These are phyloP conservation scores for Triadica sebifera DNA, from an alignment of 345 rosid genomes.

Conservation along the genomic window DNA sequence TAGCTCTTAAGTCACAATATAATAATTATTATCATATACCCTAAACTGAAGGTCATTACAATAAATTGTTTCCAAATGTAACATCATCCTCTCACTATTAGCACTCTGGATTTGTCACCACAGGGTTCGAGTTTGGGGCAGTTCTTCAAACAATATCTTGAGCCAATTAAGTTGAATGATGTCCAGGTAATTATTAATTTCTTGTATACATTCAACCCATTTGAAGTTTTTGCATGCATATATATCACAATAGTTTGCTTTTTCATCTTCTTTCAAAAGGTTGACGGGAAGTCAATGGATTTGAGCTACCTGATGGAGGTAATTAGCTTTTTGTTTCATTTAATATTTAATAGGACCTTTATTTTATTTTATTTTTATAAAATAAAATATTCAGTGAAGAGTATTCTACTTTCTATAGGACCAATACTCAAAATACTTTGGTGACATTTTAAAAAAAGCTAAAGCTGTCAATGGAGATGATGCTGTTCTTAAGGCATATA, in stretches of 20 bases:
- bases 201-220: neutral
- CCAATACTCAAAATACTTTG: constrained; percentile 57
- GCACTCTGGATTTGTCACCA: constrained; percentile 1
- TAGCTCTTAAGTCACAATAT: neutral
- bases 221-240: constrained; percentile 13
- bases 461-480: constrained; percentile 62
- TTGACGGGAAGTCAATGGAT: constrained; percentile 85
- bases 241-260: constrained; percentile 13
- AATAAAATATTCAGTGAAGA: constrained; percentile 4
- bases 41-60: neutral
- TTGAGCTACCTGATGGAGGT: constrained; percentile 91
- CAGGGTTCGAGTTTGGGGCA: constrained; percentile 99
- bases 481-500: constrained; percentile 61
- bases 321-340: constrained; percentile 16
- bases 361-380: neutral
- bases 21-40: neutral
- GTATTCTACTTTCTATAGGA: constrained; percentile 48
- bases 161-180: constrained; percentile 89
- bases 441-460: constrained; percentile 63
- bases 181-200: constrained; percentile 50
- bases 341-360: constrained; percentile 7
- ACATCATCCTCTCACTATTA: neutral
- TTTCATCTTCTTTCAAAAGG: constrained; percentile 44
- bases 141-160: constrained; percentile 81
- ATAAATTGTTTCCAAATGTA: neutral